phyloP scores from a whole-genome alignment of 2,329 filamentous ascomycete genomes.

The Sporothrix euskadiensis region DNA sequence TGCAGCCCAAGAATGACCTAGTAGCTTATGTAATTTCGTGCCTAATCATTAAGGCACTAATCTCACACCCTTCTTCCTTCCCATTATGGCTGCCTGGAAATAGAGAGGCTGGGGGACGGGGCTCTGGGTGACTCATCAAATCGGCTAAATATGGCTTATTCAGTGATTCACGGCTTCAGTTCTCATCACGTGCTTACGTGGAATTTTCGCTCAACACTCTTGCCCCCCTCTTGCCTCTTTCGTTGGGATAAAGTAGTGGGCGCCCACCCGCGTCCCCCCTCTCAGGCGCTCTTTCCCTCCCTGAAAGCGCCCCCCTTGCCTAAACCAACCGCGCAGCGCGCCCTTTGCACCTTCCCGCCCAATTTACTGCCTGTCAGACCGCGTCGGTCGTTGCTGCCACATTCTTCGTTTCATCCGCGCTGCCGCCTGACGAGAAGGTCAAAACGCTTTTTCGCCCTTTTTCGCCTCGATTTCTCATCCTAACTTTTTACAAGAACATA shows the following conservation, averaged over 20 bases:
- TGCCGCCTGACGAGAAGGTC: conserved; percentile 8
- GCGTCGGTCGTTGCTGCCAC: conserved; percentile 25
- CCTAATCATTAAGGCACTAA: not conserved
- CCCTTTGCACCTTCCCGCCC: conserved; percentile 15
- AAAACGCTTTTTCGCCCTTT: not conserved
- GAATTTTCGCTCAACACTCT: conserved; percentile 22
- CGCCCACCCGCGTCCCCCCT: not conserved
- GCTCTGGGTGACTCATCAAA: conserved; percentile 21
- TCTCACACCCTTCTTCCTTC: not conserved
- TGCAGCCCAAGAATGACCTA: not conserved
- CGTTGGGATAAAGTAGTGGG: conserved; percentile 8
- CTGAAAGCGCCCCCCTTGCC: not conserved
- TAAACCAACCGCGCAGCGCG: conserved; percentile 8
- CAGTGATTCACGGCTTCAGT: not conserved
- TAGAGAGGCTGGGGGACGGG: not conserved
- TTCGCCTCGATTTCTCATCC: not conserved
- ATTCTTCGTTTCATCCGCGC: conserved; percentile 25
- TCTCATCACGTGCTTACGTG: conserved; percentile 28
- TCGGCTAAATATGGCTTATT: not conserved
- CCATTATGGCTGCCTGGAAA: conserved; percentile 8
- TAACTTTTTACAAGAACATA: not conserved
- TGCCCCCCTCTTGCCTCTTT: conserved; percentile 18
- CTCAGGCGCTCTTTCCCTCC: not conserved
- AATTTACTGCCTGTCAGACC: conserved; percentile 8
- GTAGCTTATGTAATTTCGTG: conserved; percentile 8